A percentile compares a stretch with the other conserved stretches of the same genome.
phyloP scores from a whole-genome alignment of 176 grass and related monocot genomes.

The Carex parvula region DNA sequence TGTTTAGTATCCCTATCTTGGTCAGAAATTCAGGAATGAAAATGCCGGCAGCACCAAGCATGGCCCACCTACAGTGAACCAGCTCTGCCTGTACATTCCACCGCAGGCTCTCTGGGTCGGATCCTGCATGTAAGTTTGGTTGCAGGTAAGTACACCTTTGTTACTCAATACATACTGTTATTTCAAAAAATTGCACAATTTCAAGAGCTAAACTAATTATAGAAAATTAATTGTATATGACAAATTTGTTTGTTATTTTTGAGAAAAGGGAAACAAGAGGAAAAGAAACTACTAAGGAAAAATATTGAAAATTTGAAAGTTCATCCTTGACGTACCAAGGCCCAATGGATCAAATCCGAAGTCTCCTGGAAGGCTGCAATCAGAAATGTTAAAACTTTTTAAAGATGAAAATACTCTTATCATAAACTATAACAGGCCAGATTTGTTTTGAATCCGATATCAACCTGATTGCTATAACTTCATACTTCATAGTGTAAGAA shows the following conservation, averaged over 20 bases:
- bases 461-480: neutral
- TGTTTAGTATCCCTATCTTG: conserved; percentile 84
- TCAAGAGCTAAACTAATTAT: neutral
- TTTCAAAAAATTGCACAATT: neutral
- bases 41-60: conserved; percentile 89
- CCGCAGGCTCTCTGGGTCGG: conserved; percentile 73
- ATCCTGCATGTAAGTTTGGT: conserved; percentile 41
- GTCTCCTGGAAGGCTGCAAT: conserved; percentile 91
- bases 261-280: neutral
- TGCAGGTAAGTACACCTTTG: neutral
- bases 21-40: conserved; percentile 92
- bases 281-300: neutral
- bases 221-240: neutral
- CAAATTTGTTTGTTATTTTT: neutral
- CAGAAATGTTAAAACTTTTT: neutral
- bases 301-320: neutral
- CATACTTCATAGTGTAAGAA: neutral
- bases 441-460: neutral
- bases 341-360: conserved; percentile 94
- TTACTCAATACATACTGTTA: neutral
- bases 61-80: conserved; percentile 97
- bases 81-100: conserved; percentile 91
- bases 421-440: neutral
- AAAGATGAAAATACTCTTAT: neutral
- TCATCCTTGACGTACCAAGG: conserved; percentile 49